phyloP scores from a whole-genome alignment of 306 rosid species.

The Rosa chinensis region DNA sequence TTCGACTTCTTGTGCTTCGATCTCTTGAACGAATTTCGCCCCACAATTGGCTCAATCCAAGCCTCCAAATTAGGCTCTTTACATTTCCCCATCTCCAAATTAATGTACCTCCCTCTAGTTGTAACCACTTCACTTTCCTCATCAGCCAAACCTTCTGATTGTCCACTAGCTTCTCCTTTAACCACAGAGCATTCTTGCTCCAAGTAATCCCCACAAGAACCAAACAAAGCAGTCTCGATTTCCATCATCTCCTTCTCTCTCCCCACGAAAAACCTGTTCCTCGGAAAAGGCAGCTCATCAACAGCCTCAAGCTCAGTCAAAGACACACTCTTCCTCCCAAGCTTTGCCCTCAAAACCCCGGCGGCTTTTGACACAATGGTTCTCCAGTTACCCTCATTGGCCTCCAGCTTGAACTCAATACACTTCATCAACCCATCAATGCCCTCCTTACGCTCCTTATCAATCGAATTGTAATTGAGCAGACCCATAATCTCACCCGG shows the following conservation, averaged over 20 bases:
- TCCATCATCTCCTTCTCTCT: constrained; percentile 79
- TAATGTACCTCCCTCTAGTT: constrained; percentile 56
- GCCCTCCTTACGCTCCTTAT: constrained; percentile 66
- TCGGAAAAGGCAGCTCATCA: constrained; percentile 62
- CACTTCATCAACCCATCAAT: constrained; percentile 60
- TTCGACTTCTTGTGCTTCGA: constrained; percentile 63
- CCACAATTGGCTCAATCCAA: constrained; percentile 64
- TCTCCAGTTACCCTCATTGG: constrained; percentile 72
- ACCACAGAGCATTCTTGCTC: constrained; percentile 46
- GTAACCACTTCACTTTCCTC: constrained; percentile 60
- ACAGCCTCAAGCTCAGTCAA: constrained; percentile 35
- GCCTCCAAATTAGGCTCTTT: constrained; percentile 65
- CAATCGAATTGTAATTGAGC: constrained; percentile 47
- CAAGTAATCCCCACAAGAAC: constrained; percentile 36
- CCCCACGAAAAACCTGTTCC: constrained; percentile 65
- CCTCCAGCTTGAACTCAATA: constrained; percentile 63
- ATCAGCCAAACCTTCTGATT: constrained; percentile 83
- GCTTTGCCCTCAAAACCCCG: constrained; percentile 59
- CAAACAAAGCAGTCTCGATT: constrained; percentile 64
- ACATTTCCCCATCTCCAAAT: constrained; percentile 63
- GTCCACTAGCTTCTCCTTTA: constrained; percentile 61
- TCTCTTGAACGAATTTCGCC: constrained; percentile 54
- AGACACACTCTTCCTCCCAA: constrained; percentile 62
- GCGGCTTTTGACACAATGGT: constrained; percentile 54
- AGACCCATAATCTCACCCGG: constrained; percentile 56